These are phyloP conservation scores for Suillus subalutaceus DNA, from an alignment of 768 basidiomycete species.

Conservation along the genomic window DNA sequence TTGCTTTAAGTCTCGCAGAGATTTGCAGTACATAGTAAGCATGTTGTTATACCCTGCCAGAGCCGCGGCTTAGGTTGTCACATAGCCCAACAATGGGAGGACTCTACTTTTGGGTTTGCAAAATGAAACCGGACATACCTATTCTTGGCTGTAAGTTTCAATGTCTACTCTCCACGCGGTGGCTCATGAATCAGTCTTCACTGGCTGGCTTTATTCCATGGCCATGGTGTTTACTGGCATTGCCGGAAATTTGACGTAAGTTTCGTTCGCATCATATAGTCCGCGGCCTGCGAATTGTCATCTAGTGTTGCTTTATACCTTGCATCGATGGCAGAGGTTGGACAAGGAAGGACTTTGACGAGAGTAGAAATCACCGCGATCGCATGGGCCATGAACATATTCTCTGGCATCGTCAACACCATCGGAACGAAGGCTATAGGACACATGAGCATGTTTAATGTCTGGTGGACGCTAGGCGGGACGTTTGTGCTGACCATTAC, in stretches of 20 bases:
- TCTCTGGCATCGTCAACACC: conserved; percentile 57
- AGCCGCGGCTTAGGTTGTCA: conserved; percentile 5
- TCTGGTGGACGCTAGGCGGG: conserved; percentile 66
- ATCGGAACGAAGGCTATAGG: conserved; percentile 62
- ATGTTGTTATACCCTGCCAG: neutral
- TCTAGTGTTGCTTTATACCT: conserved; percentile 54
- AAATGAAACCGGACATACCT: conserved; percentile 57
- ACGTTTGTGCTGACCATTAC: conserved; percentile 58
- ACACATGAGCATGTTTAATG: conserved; percentile 54
- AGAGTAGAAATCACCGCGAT: conserved; percentile 54
- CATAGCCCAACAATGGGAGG: conserved; percentile 57
- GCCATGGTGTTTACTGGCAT: conserved; percentile 63
- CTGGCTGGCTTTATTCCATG: conserved; percentile 63
- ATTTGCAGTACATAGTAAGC: conserved; percentile 61
- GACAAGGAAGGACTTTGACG: conserved; percentile 45
- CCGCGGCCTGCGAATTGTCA: neutral
- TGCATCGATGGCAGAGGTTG: conserved; percentile 54
- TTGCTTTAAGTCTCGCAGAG: conserved; percentile 57
- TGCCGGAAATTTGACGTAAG: conserved; percentile 56
- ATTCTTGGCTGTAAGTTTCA: conserved; percentile 52
- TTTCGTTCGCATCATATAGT: neutral
- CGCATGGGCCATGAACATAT: conserved; percentile 60
- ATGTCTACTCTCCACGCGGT: neutral
- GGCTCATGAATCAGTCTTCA: conserved; percentile 32
- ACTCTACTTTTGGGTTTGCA: conserved; percentile 66